Conservation (phyloP, 371 early-diverging fungal genomes). For the Syncephalastrum monosporum region DNA sequence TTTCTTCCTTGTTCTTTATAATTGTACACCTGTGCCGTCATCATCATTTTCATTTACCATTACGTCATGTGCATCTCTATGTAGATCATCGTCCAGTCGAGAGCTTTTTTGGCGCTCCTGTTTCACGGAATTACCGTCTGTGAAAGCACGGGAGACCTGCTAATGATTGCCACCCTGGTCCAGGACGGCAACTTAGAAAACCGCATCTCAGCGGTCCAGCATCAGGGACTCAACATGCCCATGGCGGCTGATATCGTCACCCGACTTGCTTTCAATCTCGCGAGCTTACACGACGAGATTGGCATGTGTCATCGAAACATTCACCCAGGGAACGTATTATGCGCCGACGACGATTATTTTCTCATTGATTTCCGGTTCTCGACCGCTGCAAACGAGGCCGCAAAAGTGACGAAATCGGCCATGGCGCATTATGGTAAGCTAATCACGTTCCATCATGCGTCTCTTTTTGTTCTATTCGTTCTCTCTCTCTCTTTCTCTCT, state of each 20-base stretch:
- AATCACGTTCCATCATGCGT: background rate
- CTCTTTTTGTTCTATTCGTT: background rate
- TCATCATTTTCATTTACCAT: too few relatives aligned
- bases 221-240: conserved; percentile 14
- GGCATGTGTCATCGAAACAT: conserved; percentile 46
- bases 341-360: conserved; percentile 35
- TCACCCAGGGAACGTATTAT: conserved; percentile 34
- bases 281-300: conserved; percentile 39
- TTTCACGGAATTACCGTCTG: conserved; percentile 44
- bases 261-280: conserved; percentile 34
- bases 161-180: conserved; percentile 37
- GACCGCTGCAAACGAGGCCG: conserved; percentile 33
- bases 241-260: conserved; percentile 23
- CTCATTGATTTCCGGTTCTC: conserved; percentile 41
- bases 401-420: conserved; percentile 23
- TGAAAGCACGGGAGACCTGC: conserved; percentile 37
- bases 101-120: conserved; percentile 33
- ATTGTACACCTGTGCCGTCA: background rate
- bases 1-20: conserved; percentile 2
- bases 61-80: background rate
- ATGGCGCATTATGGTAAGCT: conserved; percentile 37
- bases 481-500: too few relatives aligned
- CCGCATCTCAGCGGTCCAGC: conserved; percentile 20
- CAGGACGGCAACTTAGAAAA: conserved; percentile 33
- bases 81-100: conserved; percentile 40